Evolutionary conservation across 2,329 filamentous ascomycete genomes (phyloP).

Genomic region (Elsinoe ampelina): DNA sequence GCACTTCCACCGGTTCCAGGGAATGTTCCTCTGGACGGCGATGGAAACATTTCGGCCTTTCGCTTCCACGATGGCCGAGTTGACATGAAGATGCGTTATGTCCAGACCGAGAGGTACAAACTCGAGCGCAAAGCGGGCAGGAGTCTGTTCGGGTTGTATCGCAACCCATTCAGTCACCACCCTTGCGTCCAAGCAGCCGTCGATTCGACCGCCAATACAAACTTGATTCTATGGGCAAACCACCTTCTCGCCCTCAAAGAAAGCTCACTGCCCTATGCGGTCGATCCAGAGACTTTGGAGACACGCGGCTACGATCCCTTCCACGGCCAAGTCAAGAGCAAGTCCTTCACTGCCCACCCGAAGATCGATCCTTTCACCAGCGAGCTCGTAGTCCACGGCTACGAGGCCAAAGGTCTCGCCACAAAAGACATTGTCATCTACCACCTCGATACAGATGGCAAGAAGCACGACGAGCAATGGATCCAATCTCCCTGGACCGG

Average conservation of each 20-base stretch:
- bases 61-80: slow-evolving; percentile 34
- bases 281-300: slow-evolving; percentile 34
- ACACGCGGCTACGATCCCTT: slow-evolving; percentile 34
- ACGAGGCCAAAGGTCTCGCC: slow-evolving; percentile 33
- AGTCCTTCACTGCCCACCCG: slow-evolving; percentile 37
- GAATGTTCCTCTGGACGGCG: slow-evolving; percentile 43
- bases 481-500: slow-evolving; percentile 32
- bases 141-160: slow-evolving; percentile 46
- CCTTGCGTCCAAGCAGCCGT: slow-evolving; percentile 48
- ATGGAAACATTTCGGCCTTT: slow-evolving; percentile 36
- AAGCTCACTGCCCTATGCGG: slow-evolving; percentile 31
- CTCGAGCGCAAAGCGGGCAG: slow-evolving; percentile 31
- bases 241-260: slow-evolving; percentile 47
- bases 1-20: slow-evolving; percentile 46
- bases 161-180: slow-evolving; percentile 49
- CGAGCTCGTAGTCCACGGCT: slow-evolving; percentile 35
- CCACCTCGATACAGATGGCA: slow-evolving; percentile 30
- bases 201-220: slow-evolving; percentile 50
- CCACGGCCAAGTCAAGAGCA: slow-evolving; percentile 30
- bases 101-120: slow-evolving; percentile 35
- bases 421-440: slow-evolving; percentile 34
- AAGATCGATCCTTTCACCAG: slow-evolving; percentile 36
- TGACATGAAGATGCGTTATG: slow-evolving; percentile 35
- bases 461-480: slow-evolving; percentile 33
- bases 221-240: slow-evolving; percentile 50